Percentiles rank a stretch among this genome's conserved stretches.
phyloP scores from a whole-genome alignment of 164 flowering plant species.

The Macadamia tetraphylla region DNA sequence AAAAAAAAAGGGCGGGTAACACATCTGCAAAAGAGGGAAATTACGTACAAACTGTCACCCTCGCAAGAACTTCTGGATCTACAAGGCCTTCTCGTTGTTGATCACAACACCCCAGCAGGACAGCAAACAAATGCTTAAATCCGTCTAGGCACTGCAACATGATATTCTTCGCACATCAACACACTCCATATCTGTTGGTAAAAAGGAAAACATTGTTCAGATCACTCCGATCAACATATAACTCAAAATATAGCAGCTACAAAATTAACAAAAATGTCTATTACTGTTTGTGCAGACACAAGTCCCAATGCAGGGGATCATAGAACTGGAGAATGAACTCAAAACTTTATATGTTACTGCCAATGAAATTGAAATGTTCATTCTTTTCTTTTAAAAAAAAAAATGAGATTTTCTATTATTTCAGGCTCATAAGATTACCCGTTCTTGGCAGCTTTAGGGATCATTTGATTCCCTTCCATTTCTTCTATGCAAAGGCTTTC shows the following conservation, averaged over 20 bases:
- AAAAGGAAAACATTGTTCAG: constrained; percentile 1
- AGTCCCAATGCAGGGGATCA: constrained; percentile 1
- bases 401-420: too few relatives aligned
- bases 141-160: constrained; percentile 86
- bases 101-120: constrained; percentile 59
- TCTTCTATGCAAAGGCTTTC: too few relatives aligned
- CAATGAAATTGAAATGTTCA: too few relatives aligned
- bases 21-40: neutral
- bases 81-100: constrained; percentile 53
- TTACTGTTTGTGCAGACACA: constrained; percentile 17
- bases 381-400: too few relatives aligned
- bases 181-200: constrained; percentile 55
- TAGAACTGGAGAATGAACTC: neutral
- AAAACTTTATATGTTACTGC: constrained; percentile 9
- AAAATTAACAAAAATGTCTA: constrained; percentile 18
- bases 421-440: too few relatives aligned
- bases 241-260: neutral
- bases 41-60: constrained; percentile 81
- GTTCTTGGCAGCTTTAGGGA: too few relatives aligned
- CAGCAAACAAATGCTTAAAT: constrained; percentile 50
- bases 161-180: constrained; percentile 42
- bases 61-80: constrained; percentile 72
- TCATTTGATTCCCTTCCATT: too few relatives aligned
- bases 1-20: too few relatives aligned
- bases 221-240: neutral